These are phyloP conservation scores for Pyrenopolyporus hunteri DNA, from an alignment of 495 filamentous ascomycete genomes.

Conservation along the genomic window DNA sequence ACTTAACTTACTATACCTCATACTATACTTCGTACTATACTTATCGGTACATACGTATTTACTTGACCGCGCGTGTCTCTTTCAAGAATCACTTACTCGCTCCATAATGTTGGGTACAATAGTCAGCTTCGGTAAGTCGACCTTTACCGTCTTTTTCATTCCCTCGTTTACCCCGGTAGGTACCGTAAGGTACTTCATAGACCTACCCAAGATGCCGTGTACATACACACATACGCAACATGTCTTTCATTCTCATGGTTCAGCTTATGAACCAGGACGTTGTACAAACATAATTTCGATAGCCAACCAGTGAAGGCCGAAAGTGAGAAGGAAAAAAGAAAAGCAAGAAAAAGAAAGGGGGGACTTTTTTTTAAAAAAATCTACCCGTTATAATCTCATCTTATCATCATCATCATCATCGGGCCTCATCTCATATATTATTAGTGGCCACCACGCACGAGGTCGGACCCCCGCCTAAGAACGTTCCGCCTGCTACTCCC, in stretches of 20 bases:
- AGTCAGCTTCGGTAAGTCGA: constrained; percentile 29
- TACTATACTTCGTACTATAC: not conserved
- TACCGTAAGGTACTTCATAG: not conserved
- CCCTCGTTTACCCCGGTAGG: not conserved
- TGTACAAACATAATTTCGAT: not conserved
- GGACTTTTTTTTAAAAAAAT: too few species aligned
- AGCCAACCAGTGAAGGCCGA: not conserved
- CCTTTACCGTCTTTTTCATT: not conserved
- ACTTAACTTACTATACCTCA: too few species aligned
- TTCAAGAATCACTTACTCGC: not conserved
- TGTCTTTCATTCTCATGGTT: too few species aligned
- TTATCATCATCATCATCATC: too few species aligned
- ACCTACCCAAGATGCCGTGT: not conserved
- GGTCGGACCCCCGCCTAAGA: constrained; percentile 47
- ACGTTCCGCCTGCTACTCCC: constrained; percentile 60
- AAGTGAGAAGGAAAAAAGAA: not conserved
- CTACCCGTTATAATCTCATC: too few species aligned
- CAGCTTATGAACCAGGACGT: too few species aligned
- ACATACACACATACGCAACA: not conserved
- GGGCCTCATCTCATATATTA: constrained; percentile 36
- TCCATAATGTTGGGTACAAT: constrained; percentile 28
- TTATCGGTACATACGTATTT: not conserved
- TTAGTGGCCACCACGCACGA: constrained; percentile 42
- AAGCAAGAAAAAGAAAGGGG: not conserved
- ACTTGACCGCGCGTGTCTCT: not conserved